Base-by-base conservation (phyloP, 495 filamentous ascomycete genomes). In the Tuber brumale region DNA sequence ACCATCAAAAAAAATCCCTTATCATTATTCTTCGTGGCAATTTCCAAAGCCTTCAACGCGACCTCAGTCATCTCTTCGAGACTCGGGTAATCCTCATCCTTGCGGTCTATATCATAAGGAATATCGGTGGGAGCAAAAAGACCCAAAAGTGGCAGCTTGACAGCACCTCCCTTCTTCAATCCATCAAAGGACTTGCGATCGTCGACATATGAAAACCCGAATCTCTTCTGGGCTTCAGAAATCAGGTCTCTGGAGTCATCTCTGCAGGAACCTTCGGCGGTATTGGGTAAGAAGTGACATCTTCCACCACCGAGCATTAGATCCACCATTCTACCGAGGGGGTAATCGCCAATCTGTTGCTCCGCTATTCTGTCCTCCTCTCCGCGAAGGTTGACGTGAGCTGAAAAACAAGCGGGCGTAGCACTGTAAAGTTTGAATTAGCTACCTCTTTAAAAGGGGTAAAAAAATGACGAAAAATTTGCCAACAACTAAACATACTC, bases 1-100 rank as follows among this genome's bases (percentile, higher is more conserved):
- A 99, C 95, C 95, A 99, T 96, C 75, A 99, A 84, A 86, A 99
- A 98, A 87, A 99, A 99, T 1, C 95, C 95, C 84, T 97, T 89
- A 39, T 97, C 93, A 73, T 89, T 93, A 81, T 93, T 88, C 82
- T 89, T 86, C 0, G 96, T 98, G 0, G 95, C 96, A n/a, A 90
- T 89, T 76, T 90, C 90, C 23, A 99, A 87, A 3, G 91, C 91
- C 43, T 85, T 89, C 76, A 98, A 82, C 4, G 96, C 96, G 37
- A 92, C 92, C 75, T 87, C 86, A 3, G 96, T 88, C 95, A 97
- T 98, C 84, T 97, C 95, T 79, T 93, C 92, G 46, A 98, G 86
- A 42, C 93, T 94, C 10, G 95, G 96, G 80, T 97, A 98, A 5
- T 89, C 84, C 70, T 94, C 89, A 43, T 92, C 87, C 73, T 90